These are phyloP conservation scores for Annulohypoxylon maeteangense DNA, from an alignment of 495 filamentous ascomycete genomes.

Conservation along the genomic window DNA sequence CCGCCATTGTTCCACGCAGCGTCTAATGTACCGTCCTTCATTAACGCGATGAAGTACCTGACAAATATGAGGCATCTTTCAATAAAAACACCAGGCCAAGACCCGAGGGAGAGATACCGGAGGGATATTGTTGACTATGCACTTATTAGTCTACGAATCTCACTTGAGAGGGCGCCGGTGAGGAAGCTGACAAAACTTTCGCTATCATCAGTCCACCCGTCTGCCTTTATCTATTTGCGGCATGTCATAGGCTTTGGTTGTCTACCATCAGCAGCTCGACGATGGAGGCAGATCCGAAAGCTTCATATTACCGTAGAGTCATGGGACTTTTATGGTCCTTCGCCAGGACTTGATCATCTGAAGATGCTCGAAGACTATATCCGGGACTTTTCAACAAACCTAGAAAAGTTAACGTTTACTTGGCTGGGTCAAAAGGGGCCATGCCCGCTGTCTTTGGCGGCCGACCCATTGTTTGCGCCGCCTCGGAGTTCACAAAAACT, in stretches of 20 bases:
- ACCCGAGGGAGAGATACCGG: conserved; percentile 71
- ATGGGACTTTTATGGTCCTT: conserved; percentile 65
- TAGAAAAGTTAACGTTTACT: conserved; percentile 73
- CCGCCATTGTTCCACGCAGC: conserved; percentile 84
- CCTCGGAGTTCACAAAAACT: conserved; percentile 61
- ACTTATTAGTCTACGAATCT: conserved; percentile 80
- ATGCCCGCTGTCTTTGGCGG: conserved; percentile 72
- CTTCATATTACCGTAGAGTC: conserved; percentile 74
- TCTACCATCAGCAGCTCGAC: conserved; percentile 67
- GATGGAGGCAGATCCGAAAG: conserved; percentile 78
- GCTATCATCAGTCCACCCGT: conserved; percentile 73
- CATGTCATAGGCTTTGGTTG: conserved; percentile 72
- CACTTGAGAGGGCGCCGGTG: conserved; percentile 73
- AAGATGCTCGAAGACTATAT: conserved; percentile 81
- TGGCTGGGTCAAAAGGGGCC: conserved; percentile 76
- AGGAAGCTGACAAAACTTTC: conserved; percentile 69
- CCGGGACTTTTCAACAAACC: conserved; percentile 66
- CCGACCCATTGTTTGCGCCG: conserved; percentile 68
- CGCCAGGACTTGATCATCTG: conserved; percentile 72
- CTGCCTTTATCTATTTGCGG: conserved; percentile 75
- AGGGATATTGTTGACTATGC: conserved; percentile 83
- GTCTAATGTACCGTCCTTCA: conserved; percentile 82
- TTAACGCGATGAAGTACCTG: conserved; percentile 71
- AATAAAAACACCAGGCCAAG: conserved; percentile 76
- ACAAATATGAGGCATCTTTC: conserved; percentile 73